Conservation (phyloP, 208 protist genomes). For the Leishmania guyanensis region DNA sequence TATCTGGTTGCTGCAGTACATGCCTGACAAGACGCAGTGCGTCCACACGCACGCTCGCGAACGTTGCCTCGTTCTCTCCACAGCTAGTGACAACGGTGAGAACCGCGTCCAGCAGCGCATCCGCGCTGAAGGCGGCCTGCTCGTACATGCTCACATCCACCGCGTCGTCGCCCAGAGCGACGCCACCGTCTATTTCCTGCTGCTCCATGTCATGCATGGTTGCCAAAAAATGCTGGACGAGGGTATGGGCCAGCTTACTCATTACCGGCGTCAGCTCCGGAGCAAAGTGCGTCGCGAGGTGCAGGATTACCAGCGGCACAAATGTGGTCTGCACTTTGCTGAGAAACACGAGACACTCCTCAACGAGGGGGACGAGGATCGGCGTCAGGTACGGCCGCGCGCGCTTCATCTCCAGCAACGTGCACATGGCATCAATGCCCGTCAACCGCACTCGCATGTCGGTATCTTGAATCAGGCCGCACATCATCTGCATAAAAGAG, state of each 20-base stretch:
- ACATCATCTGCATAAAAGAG: conserved; percentile 79
- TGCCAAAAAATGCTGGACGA: conserved; percentile 82
- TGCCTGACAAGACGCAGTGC: conserved; percentile 55
- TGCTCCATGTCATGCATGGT: conserved; percentile 74
- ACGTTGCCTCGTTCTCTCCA: conserved; percentile 45
- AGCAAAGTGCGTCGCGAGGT: conserved; percentile 86
- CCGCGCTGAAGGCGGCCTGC: conserved; percentile 69
- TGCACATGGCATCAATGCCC: conserved; percentile 86
- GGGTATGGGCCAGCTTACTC: conserved; percentile 64
- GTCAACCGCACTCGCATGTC: conserved; percentile 78
- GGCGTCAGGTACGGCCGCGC: conserved; percentile 64
- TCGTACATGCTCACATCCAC: conserved; percentile 42
- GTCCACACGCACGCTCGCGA: conserved; percentile 58
- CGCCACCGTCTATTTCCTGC: conserved; percentile 34
- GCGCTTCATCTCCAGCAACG: conserved; percentile 80
- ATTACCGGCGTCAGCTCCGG: conserved; percentile 80
- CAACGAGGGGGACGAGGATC: conserved; percentile 77
- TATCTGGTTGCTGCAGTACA: conserved; percentile 71
- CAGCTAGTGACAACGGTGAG: conserved; percentile 73
- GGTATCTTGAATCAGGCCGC: conserved; percentile 59
- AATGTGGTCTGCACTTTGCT: conserved; percentile 86
- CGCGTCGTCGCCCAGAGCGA: conserved; percentile 5
- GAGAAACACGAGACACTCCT: conserved; percentile 85
- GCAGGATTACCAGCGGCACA: conserved; percentile 78
- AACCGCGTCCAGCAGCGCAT: conserved; percentile 74